A percentile compares a stretch with the other conserved stretches of the same genome.
phyloP scores from a whole-genome alignment of 225 moss, liverwort and hornwort species.

The Anthoceros angustus region DNA sequence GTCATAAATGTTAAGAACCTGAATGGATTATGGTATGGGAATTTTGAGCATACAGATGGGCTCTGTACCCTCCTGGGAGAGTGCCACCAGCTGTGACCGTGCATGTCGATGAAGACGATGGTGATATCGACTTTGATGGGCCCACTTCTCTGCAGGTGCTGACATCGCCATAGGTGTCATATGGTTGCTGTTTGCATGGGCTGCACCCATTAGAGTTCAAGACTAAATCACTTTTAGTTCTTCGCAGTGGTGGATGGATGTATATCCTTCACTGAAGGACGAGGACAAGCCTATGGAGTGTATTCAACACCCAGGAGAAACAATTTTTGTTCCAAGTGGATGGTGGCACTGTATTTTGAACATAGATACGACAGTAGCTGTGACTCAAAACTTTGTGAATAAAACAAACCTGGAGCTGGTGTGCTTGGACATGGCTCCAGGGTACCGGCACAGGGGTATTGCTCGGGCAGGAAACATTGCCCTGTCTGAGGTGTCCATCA shows the following conservation, averaged over 20 bases:
- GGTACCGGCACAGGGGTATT: conserved; percentile 76
- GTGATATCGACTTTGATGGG: conserved; percentile 73
- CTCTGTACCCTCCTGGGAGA: conserved; percentile 92
- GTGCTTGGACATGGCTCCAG: conserved; percentile 93
- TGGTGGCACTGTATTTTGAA: conserved; percentile 99
- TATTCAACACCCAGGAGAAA: conserved; percentile 82
- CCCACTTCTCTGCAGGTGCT: conserved; percentile 93
- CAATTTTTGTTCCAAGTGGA: conserved; percentile 94
- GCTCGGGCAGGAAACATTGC: conserved; percentile 86
- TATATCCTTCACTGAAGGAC: conserved; percentile 66
- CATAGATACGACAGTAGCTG: conserved; percentile 75
- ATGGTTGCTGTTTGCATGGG: too few species aligned
- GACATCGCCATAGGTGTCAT: too few species aligned
- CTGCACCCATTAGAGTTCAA: too few species aligned
- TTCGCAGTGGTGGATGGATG: conserved; percentile 93
- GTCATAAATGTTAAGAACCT: not conserved
- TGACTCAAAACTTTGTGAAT: conserved; percentile 96
- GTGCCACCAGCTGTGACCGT: conserved; percentile 82
- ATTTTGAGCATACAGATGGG: conserved; percentile 45
- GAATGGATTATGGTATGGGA: not conserved
- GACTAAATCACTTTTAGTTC: not conserved
- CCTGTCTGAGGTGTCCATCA: conserved; percentile 21
- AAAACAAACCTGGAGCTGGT: conserved; percentile 79
- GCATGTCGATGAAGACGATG: conserved; percentile 75
- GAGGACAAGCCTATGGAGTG: conserved; percentile 87